Base-by-base conservation (phyloP, 257 asterid species). In the Nicotiana noctiflora region DNA sequence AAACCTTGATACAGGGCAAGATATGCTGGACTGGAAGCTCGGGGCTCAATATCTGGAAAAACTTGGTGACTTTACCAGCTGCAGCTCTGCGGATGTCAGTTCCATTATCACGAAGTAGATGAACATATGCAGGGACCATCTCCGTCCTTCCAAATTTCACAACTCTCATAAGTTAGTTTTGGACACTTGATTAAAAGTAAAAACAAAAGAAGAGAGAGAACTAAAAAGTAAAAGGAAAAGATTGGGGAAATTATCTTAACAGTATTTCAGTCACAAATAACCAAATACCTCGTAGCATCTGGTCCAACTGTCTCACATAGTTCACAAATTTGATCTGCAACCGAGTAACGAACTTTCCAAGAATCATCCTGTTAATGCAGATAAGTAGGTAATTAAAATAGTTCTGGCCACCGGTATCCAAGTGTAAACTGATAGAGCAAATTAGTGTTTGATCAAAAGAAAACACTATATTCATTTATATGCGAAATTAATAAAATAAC, bases 251-350 rank as follows among this genome's bases (percentile, higher is more conserved):
- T 19, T 27, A 57, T n/a, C 25, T 49, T 62, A 61, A 61, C 34
- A 25, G n/a, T 10, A 62, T 62, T 75, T 49, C 44, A 53, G n/a
- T 76, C 65, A 76, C 5, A 55, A 76, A 51, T 25, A 53, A 53
- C 27, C 23, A 76, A 17, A 76, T 53, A 29, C 88, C 84, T 86
- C 65, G 86, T 86, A 49, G 86, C 78, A 52, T 86, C 88, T 81
- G 89, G 85, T 29, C 87, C 89, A 75, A 86, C 89, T 72, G 89
- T 83, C 56, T 75, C 85, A 81, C 85, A 86, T 64, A 86, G 80
- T 51, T 86, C 89, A 75, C 75, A 79, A 6, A 86, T 57, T 79
- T 84, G 87, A 79, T 86, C 82, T 52, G 87, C 89, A 51, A 86
- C 89, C 85, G 79, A 81, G 62, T 80, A 86, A 32, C 87, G 89